These are phyloP conservation scores for Ilyonectria robusta DNA, from an alignment of 2,329 filamentous ascomycete species.

Conservation along the genomic window DNA sequence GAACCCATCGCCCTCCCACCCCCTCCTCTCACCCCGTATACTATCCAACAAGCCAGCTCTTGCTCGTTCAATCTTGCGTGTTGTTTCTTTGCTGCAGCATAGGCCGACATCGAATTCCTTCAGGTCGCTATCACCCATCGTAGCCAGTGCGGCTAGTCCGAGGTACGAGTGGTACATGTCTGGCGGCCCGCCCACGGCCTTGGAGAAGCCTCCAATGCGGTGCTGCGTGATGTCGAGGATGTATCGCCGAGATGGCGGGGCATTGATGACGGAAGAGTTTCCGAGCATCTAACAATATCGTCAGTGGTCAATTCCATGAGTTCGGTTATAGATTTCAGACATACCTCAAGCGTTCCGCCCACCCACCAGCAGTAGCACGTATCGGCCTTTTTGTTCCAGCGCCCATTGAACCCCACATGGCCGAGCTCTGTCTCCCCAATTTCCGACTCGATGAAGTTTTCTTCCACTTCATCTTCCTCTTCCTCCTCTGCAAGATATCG, in stretches of 20 bases:
- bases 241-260: slow-evolving; percentile 77
- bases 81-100: slow-evolving; percentile 78
- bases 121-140: slow-evolving; percentile 79
- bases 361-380: slow-evolving; percentile 99
- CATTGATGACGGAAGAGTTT: slow-evolving; percentile 70
- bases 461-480: slow-evolving; percentile 61
- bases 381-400: slow-evolving; percentile 91
- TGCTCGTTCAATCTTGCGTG: slow-evolving; percentile 63
- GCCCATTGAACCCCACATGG: slow-evolving; percentile 87
- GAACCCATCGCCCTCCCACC: slow-evolving; percentile 42
- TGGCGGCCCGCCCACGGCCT: slow-evolving; percentile 76
- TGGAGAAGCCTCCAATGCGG: slow-evolving; percentile 85
- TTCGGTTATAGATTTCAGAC: slow-evolving; percentile 8
- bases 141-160: slow-evolving; percentile 83
- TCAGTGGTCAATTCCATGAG: slow-evolving; percentile 17
- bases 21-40: slow-evolving; percentile 15
- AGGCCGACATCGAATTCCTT: slow-evolving; percentile 81
- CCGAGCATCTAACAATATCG: slow-evolving; percentile 68
- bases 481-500: slow-evolving; percentile 65
- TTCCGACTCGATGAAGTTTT: slow-evolving; percentile 54
- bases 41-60: slow-evolving; percentile 55
- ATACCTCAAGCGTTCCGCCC: slow-evolving; percentile 70
- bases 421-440: slow-evolving; percentile 54
- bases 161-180: slow-evolving; percentile 93
- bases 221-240: slow-evolving; percentile 91